A percentile compares a stretch with the other conserved stretches of the same genome.
Conservation (phyloP, 345 rosid species). For the Streptanthus diversifolius region DNA sequence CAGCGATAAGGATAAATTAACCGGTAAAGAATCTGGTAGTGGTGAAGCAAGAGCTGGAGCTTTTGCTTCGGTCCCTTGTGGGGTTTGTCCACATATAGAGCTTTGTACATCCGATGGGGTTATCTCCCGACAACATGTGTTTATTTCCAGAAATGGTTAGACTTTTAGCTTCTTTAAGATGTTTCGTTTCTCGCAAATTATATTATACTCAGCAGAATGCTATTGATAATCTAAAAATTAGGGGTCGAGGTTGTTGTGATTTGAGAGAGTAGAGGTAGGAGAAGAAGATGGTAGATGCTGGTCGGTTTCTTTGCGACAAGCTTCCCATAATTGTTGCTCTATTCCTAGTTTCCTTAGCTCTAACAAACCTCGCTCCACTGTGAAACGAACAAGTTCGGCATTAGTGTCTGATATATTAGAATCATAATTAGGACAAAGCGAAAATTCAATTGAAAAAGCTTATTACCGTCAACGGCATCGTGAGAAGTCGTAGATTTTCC, state of each 20-base stretch:
- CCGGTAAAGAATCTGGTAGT: constrained; percentile 26
- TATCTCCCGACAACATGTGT: constrained; percentile 62
- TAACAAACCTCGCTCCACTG: constrained; percentile 74
- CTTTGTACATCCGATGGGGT: constrained; percentile 65
- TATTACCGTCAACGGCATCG: constrained; percentile 73
- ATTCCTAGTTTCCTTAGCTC: constrained; percentile 85
- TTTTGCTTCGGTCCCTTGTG: constrained; percentile 76
- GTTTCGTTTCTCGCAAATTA: neutral
- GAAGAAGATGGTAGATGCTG: constrained; percentile 26
- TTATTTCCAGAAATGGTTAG: constrained; percentile 69
- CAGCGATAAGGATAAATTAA: neutral
- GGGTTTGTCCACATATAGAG: constrained; percentile 63
- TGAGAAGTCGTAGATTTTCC: constrained; percentile 53
- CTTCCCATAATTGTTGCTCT: constrained; percentile 90
- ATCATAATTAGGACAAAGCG: neutral
- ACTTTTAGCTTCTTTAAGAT: constrained; percentile 44
- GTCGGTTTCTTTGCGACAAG: constrained; percentile 69
- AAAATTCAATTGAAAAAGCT: neutral
- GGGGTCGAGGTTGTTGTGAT: constrained; percentile 8
- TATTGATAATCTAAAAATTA: neutral
- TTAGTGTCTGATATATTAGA: neutral
- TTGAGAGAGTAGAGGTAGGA: constrained; percentile 27
- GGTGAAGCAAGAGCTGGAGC: constrained; percentile 47
- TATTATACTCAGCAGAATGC: too few species aligned
- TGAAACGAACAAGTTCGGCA: neutral